Evolutionary conservation across 176 grass and related monocot genomes (phyloP).

Genomic region (Aegilops tauschii): DNA sequence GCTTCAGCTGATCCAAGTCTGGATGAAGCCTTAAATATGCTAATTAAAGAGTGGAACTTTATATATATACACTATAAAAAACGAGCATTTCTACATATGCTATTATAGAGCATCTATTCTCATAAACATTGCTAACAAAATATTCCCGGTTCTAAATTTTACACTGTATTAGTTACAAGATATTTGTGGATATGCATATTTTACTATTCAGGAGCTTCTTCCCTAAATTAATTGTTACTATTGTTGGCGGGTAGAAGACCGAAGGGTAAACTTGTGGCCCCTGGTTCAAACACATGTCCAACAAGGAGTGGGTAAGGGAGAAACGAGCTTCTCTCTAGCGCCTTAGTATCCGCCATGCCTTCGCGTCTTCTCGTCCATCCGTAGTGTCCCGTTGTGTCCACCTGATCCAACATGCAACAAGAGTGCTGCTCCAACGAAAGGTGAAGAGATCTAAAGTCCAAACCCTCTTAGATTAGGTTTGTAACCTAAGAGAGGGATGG

Average conservation of each 20-base stretch:
- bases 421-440: background rate
- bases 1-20: slow-evolving; percentile 1
- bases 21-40: slow-evolving; percentile 7
- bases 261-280: background rate
- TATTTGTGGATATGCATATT: background rate
- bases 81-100: background rate
- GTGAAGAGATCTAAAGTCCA: background rate
- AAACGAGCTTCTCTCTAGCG: background rate
- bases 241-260: background rate
- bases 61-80: background rate
- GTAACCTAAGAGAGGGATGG: background rate
- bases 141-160: background rate
- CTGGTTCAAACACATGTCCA: background rate
- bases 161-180: background rate
- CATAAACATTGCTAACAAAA: background rate
- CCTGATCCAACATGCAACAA: background rate
- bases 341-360: background rate
- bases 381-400: background rate
- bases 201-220: slow-evolving; percentile 2
- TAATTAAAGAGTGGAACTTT: background rate
- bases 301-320: background rate
- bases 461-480: background rate
- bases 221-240: background rate
- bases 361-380: background rate
- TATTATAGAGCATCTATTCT: slow-evolving; percentile 3